phyloP scores from a whole-genome alignment of 306 rosid genomes.

The Begonia loranthoides region DNA sequence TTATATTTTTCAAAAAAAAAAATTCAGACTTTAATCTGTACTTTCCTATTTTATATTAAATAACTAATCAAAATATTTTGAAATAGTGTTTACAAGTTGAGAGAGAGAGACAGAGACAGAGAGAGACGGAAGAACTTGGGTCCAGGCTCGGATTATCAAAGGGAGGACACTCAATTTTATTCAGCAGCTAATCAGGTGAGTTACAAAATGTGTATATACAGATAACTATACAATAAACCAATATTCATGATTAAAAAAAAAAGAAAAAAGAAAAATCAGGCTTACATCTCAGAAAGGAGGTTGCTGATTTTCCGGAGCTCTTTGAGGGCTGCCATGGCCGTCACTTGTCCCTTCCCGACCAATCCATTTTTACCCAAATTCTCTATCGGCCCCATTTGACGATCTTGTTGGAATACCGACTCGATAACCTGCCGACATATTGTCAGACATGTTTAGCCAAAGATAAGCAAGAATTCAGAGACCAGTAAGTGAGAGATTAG shows the following conservation, averaged over 20 bases:
- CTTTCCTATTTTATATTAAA: too few relatives aligned
- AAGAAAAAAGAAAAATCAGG: background rate
- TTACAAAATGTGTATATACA: constrained; percentile 45
- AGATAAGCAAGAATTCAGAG: too few relatives aligned
- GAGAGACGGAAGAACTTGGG: too few relatives aligned
- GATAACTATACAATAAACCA: background rate
- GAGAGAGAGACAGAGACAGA: too few relatives aligned
- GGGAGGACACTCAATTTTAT: constrained; percentile 14
- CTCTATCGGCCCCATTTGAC: constrained; percentile 33
- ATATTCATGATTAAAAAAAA: background rate
- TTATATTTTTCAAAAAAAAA: too few relatives aligned
- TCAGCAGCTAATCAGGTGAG: constrained; percentile 14
- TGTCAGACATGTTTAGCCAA: background rate
- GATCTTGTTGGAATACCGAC: constrained; percentile 54
- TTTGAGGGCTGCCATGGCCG: constrained; percentile 70
- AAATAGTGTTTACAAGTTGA: too few relatives aligned
- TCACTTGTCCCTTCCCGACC: constrained; percentile 59
- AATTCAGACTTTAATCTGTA: too few relatives aligned
- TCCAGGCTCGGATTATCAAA: too few relatives aligned
- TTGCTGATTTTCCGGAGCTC: constrained; percentile 90
- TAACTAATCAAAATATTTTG: too few relatives aligned
- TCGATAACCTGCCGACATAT: constrained; percentile 55
- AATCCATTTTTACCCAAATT: constrained; percentile 40
- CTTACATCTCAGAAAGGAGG: constrained; percentile 86
- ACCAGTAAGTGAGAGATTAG: too few relatives aligned